Base-by-base conservation (phyloP, 345 rosid species). In the Punica granatum region DNA sequence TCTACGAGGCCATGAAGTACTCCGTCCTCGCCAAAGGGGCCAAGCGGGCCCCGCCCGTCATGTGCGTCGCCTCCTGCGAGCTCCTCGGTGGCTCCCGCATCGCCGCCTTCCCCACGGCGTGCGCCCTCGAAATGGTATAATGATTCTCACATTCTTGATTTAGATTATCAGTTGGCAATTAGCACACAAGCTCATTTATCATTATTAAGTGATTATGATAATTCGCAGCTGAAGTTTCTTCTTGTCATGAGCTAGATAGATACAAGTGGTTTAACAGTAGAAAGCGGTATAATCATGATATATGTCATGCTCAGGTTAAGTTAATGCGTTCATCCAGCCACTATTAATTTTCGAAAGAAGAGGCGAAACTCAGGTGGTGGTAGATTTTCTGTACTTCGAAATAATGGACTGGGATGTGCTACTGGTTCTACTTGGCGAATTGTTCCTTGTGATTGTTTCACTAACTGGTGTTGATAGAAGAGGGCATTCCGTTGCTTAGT, bases 1-100 rank as follows among this genome's bases (percentile, higher is more conserved):
- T 94, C 82, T 88, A 89, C 71, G 90, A 94, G 79, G 89, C 96
- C n/a, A 89, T 94, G 98, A 73, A 96, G 72, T 91, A 94, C 79
- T 94, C 99, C 13, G 90, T 84, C 16, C 83, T 94, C 14, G 90
- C 98, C 0, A 69, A 83, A 46, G 93, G 98, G 19, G 92, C 93
- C 62, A 91, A 91, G 79, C 82, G 97, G 53, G 88, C 99, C 8
- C 89, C 99, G 19, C 99, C 99, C 0, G 92, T 94, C 30, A 91
- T 94, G 99, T 94, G 99, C 61, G 81, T 94, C 2, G 92, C 96
- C 0, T 85, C 95, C 56, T 94, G 88, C 54, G 97, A 91, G 81
- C 97, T 94, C 73, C 67, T 93, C 67, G 99, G 95, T 16, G 92
- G 82, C 48, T 32, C 81, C 68, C 96, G 98, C 56, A 74, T 73